Percentiles rank a stretch among this genome's conserved stretches.
Conservation (phyloP, 108 stramenopile genomes). For the Cylindrotheca fusiformis region DNA sequence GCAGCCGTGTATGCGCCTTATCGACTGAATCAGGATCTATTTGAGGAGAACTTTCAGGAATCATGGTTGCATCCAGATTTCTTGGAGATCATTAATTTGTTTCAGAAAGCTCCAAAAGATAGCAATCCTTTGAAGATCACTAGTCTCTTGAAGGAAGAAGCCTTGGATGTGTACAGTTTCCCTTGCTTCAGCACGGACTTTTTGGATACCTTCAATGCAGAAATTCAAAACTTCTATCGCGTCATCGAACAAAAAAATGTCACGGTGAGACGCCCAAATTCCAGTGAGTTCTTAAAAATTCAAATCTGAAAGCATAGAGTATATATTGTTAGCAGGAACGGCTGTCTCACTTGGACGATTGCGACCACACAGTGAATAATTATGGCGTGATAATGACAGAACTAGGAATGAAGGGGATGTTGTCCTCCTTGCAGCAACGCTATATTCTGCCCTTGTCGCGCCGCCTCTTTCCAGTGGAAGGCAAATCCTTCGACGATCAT, state of each 20-base stretch:
- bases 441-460: conserved; percentile 25
- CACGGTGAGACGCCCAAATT: too few relatives aligned
- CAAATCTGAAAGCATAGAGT: too few relatives aligned
- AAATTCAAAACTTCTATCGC: too few relatives aligned
- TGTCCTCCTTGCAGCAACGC: conserved; percentile 18
- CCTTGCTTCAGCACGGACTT: too few relatives aligned
- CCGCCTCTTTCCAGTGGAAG: conserved; percentile 22
- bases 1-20: conserved; percentile 9
- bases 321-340: too few relatives aligned
- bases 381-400: conserved; percentile 38
- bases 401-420: conserved; percentile 25
- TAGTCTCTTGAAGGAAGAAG: too few relatives aligned
- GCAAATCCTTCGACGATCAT: conserved; percentile 30
- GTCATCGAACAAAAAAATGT: too few relatives aligned
- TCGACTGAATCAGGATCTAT: conserved; percentile 10
- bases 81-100: background rate
- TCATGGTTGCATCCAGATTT: conserved; percentile 16
- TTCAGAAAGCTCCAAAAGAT: background rate
- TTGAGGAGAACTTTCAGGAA: conserved; percentile 6
- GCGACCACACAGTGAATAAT: conserved; percentile 21
- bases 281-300: too few relatives aligned
- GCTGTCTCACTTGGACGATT: too few relatives aligned
- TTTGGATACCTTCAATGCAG: too few relatives aligned
- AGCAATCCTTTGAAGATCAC: too few relatives aligned
- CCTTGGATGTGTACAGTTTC: too few relatives aligned